Percentiles rank a stretch among this genome's conserved stretches.
phyloP scores from a whole-genome alignment of 305 asterid genomes.

The Fraxinus ornus region DNA sequence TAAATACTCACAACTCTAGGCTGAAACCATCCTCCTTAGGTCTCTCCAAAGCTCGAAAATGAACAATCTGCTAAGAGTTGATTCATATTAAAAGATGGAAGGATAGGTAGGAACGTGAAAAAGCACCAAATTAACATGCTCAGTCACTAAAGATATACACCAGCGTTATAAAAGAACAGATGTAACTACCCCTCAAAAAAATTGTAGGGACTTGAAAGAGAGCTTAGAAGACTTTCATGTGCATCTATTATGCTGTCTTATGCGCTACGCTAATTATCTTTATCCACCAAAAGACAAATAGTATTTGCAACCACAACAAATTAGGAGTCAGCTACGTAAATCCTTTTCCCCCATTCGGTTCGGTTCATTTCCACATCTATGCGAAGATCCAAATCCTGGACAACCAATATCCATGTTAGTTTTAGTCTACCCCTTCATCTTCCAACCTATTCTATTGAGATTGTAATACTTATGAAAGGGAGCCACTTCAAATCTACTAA shows the following conservation, averaged over 20 bases:
- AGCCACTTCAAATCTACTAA: background rate
- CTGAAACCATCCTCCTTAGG: constrained; percentile 46
- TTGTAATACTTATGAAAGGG: background rate
- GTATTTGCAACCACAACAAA: background rate
- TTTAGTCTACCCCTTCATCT: background rate
- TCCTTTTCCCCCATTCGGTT: background rate
- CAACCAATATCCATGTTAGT: background rate
- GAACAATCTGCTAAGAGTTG: constrained; percentile 36
- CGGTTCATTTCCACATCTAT: background rate
- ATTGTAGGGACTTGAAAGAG: background rate
- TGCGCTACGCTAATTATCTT: background rate
- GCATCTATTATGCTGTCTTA: constrained; percentile 1
- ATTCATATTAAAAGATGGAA: constrained; percentile 8
- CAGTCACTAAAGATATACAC: background rate
- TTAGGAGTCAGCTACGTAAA: background rate
- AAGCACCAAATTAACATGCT: constrained; percentile 1
- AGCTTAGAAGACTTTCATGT: constrained; percentile 11
- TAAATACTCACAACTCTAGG: constrained; percentile 42
- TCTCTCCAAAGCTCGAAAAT: constrained; percentile 44
- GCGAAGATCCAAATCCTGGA: background rate
- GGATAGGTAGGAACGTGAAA: background rate
- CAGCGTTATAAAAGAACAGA: background rate
- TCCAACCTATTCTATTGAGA: background rate
- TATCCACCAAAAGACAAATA: background rate
- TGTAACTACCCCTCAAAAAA: background rate